Evolutionary conservation across 148 eudicot genomes (phyloP).

Genomic region (Bassia scoparia): DNA sequence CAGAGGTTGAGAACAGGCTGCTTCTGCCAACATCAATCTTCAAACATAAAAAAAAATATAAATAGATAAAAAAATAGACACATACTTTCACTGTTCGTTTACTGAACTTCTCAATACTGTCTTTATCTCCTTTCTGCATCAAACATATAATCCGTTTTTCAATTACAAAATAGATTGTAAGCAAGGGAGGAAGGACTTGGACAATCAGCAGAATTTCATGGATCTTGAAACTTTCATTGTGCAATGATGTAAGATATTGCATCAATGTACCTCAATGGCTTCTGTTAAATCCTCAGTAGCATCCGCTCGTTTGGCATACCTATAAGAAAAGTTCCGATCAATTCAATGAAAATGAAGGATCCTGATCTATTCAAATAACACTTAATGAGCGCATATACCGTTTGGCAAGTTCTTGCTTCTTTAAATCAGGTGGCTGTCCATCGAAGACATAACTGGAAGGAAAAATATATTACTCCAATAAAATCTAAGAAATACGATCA

Average conservation of each 20-base stretch:
- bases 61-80: too few species aligned
- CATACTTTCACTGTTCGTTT: slow-evolving; percentile 90
- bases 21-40: slow-evolving; percentile 4
- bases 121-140: slow-evolving; percentile 78
- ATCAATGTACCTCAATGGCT: slow-evolving; percentile 63
- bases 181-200: background rate
- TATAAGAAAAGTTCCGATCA: slow-evolving; percentile 28
- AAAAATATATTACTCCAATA: slow-evolving; percentile 1
- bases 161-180: slow-evolving; percentile 14
- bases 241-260: background rate
- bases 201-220: slow-evolving; percentile 9
- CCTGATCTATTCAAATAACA: background rate
- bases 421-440: slow-evolving; percentile 92
- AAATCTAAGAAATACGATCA: slow-evolving; percentile 10
- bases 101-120: slow-evolving; percentile 93
- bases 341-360: background rate
- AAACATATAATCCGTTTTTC: slow-evolving; percentile 7
- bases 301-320: slow-evolving; percentile 81
- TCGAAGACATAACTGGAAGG: slow-evolving; percentile 80
- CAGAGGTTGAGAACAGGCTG: background rate
- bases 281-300: slow-evolving; percentile 79
- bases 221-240: background rate
- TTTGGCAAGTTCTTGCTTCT: slow-evolving; percentile 97
- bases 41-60: slow-evolving; percentile 6
- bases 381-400: slow-evolving; percentile 44